Base-by-base conservation (phyloP, 2,329 filamentous ascomycete species). In the Cadophora sp. region DNA sequence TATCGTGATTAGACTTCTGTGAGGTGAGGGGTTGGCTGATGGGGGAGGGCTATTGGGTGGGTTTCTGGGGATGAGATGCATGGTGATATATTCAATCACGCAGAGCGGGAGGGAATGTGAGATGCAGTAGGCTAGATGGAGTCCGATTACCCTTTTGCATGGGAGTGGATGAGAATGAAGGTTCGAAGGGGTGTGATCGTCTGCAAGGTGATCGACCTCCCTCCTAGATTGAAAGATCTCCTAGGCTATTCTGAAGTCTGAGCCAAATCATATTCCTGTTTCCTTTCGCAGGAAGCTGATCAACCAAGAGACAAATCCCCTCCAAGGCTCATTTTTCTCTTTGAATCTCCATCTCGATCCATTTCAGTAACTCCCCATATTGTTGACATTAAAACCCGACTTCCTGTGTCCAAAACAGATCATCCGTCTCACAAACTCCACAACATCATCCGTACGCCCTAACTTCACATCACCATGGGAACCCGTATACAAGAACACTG, bases 401-500 rank as follows among this genome's bases (percentile, higher is more conserved):
- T 22, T 20, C n/a, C n/a, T 48, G n/a, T 18, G 9, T 11, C n/a
- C n/a, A 51, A 5, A 50, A 14, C 20, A n/a, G 20, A 27, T 51
- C 33, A 45, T 16, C 36, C 5, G 30, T 45, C 36, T 27, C 41
- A 43, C 56, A 2, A 59, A 50, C 9, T 33, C 27, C 41, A 61
- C 59, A 48, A 5, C 27, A 61, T 30, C 41, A 60, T 33, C 20
- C 5, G 20, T 47, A 14, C n/a, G 14, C 18, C 27, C 30, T 33
- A 24, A 20, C 4, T n/a, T 48, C 59, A 20, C 41, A 30, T 48
- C 59, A 20, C 41, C 45, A 61, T 61, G 59, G 43, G 24, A 8
- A 33, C 24, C 30, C 59, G 43, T 14, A 45, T 61, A 48, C 59
- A 61, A 61, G 59, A 61, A 50, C 59, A 61, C 43, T 61, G 59